Evolutionary conservation across 345 rosid species (phyloP), one percentile per base, ranked within the genome.

Genomic region (Populus simonii): DNA sequence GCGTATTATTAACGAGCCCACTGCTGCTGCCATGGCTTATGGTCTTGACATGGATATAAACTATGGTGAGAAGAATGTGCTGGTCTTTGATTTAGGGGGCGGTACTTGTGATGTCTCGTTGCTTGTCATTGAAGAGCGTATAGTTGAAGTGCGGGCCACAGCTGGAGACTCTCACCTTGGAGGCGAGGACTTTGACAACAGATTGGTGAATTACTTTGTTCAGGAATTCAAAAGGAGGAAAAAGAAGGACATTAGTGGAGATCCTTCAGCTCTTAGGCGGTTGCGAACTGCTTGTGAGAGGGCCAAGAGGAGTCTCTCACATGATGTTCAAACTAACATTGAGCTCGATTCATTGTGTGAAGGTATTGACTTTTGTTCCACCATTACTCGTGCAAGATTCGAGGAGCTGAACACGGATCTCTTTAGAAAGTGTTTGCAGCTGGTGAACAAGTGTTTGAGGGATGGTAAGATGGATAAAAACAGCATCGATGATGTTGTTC

Each of bases 161-260:
- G 65, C 79, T 67, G 74, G 79, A 20, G 79, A 68, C 67, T 36
- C 59, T 23, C 73, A 68, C 8, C 73, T 75, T 11, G 45, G 78
- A 43, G 72, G 72, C 29, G 78, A 75, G 8, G 72, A 67, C 45
- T 67, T 75, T 20, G 66, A 67, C 16, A 51, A 67, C 47, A 31
- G 78, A 33, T 62, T 83, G 86, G 86, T 83, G 78, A 79, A 81
- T 38, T 84, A 84, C 74, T 83, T 84, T 33, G 84, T 79, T 22
- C 83, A 82, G 75, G 83, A 82, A 65, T 82, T 80, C 38, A 84
- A 82, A 76, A 76, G 83, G 73, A 80, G 74, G 72, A 61, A 80
- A 45, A 78, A 82, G 79, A 78, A 76, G 73, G 80, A 83, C 68
- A 77, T 74, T 49, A 65, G 63, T 20, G 80, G 83, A 7, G 71